These are phyloP conservation scores for Aureobasidium lini DNA, from an alignment of 2,329 filamentous ascomycete genomes.

Conservation along the genomic window DNA sequence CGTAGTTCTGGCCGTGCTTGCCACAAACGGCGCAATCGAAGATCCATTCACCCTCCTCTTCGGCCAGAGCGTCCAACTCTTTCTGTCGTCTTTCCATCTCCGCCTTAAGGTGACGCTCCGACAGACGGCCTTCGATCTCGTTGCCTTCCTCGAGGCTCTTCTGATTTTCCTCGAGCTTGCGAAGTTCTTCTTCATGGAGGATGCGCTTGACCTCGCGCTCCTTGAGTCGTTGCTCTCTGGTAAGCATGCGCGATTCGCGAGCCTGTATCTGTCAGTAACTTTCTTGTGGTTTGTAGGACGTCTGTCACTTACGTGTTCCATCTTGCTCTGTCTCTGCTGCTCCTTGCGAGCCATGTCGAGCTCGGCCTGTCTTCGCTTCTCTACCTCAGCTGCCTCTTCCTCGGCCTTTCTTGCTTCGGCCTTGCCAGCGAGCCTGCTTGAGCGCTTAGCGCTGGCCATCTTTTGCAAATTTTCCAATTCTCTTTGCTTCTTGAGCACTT, in stretches of 20 bases:
- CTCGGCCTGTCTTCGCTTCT: constrained; percentile 58
- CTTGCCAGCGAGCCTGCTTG: constrained; percentile 78
- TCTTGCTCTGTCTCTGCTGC: constrained; percentile 54
- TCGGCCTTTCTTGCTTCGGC: constrained; percentile 70
- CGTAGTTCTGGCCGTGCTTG: constrained; percentile 75
- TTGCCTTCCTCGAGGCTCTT: constrained; percentile 42
- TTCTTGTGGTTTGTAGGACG: background rate
- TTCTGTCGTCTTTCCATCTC: constrained; percentile 75
- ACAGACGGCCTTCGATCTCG: constrained; percentile 45
- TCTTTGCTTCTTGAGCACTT: constrained; percentile 66
- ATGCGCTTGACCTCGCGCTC: constrained; percentile 78
- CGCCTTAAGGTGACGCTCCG: constrained; percentile 70
- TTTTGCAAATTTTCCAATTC: constrained; percentile 77
- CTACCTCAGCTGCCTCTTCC: constrained; percentile 62
- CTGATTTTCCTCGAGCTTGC: constrained; percentile 69
- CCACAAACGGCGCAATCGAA: constrained; percentile 91
- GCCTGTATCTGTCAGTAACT: constrained; percentile 43
- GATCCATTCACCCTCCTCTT: constrained; percentile 76
- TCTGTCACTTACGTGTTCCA: constrained; percentile 48
- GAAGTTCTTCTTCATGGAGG: constrained; percentile 77
- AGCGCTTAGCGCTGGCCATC: constrained; percentile 88
- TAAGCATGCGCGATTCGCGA: constrained; percentile 70
- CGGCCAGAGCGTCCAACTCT: constrained; percentile 62
- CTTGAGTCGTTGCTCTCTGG: constrained; percentile 74
- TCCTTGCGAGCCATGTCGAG: constrained; percentile 54